A percentile compares a stretch with the other conserved stretches of the same genome.
These are phyloP conservation scores for Danielia reshetovae DNA, from an alignment of 805 yeast species.

Conservation along the genomic window DNA sequence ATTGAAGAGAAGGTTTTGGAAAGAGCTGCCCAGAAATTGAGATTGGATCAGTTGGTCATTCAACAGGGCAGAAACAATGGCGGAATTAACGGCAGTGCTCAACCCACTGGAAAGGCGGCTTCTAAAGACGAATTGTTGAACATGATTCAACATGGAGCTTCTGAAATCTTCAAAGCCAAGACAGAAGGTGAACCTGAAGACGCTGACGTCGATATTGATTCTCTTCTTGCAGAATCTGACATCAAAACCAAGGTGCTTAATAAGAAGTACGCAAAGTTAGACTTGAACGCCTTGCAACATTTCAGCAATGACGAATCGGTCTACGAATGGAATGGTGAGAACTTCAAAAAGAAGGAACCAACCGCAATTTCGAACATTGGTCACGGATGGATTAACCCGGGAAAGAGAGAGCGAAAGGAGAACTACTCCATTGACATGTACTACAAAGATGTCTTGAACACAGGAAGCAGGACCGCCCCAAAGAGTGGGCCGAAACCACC, in stretches of 20 bases:
- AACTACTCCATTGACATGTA: slow-evolving; percentile 87
- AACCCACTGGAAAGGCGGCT: slow-evolving; percentile 35
- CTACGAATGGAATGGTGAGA: slow-evolving; percentile 86
- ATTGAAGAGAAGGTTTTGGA: slow-evolving; percentile 81
- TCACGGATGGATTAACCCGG: slow-evolving; percentile 76
- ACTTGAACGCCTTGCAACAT: slow-evolving; percentile 74
- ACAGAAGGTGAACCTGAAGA: slow-evolving; percentile 32
- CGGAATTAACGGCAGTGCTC: slow-evolving; percentile 24
- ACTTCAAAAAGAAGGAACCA: slow-evolving; percentile 59
- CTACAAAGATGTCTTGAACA: slow-evolving; percentile 72
- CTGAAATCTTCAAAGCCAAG: slow-evolving; percentile 47
- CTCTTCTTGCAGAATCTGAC: slow-evolving; percentile 57
- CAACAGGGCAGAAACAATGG: slow-evolving; percentile 61
- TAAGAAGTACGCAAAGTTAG: slow-evolving; percentile 60
- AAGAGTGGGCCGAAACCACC: slow-evolving; percentile 73
- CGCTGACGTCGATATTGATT: slow-evolving; percentile 56
- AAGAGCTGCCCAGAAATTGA: slow-evolving; percentile 74
- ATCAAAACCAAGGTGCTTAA: slow-evolving; percentile 58
- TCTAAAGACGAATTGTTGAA: slow-evolving; percentile 70
- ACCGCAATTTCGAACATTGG: slow-evolving; percentile 46
- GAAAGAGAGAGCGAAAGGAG: slow-evolving; percentile 79
- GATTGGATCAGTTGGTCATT: slow-evolving; percentile 77
- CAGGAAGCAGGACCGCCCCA: slow-evolving; percentile 45
- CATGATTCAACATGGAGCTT: slow-evolving; percentile 84
- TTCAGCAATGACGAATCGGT: slow-evolving; percentile 65